Conservation (phyloP, 2,329 filamentous ascomycete species). For the Albophoma yamanashiensis region DNA sequence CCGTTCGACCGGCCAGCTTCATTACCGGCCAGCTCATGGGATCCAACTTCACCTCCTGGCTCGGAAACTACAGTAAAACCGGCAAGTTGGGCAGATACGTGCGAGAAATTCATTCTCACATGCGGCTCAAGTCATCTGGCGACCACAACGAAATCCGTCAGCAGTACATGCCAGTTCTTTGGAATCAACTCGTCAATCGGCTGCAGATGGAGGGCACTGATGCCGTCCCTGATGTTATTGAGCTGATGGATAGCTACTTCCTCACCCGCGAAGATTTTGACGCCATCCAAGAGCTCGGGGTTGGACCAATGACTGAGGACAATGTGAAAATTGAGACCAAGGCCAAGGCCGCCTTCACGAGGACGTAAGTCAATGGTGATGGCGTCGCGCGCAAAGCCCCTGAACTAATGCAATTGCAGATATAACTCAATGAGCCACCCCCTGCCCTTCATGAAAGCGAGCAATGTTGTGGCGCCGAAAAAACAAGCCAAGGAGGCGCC, state of each 20-base stretch:
- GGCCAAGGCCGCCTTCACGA: constrained; percentile 82
- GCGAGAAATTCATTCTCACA: constrained; percentile 94
- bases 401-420: constrained; percentile 28
- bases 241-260: constrained; percentile 95
- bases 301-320: constrained; percentile 73
- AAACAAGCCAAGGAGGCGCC: constrained; percentile 65
- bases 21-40: constrained; percentile 67
- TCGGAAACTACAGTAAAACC: constrained; percentile 88
- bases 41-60: constrained; percentile 78
- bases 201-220: constrained; percentile 75
- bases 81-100: constrained; percentile 68
- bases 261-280: constrained; percentile 93
- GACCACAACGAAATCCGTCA: constrained; percentile 91
- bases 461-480: constrained; percentile 62
- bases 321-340: constrained; percentile 69
- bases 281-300: constrained; percentile 78
- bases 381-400: constrained; percentile 2
- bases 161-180: constrained; percentile 83
- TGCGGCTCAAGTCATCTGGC: constrained; percentile 82
- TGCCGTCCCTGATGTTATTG: constrained; percentile 70
- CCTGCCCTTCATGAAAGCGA: constrained; percentile 92
- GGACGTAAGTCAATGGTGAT: constrained; percentile 49
- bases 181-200: constrained; percentile 66
- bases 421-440: constrained; percentile 84
- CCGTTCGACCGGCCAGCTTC: constrained; percentile 83